Conservation (phyloP, 2,329 filamentous ascomycete genomes). For the Zalaria obscura region DNA sequence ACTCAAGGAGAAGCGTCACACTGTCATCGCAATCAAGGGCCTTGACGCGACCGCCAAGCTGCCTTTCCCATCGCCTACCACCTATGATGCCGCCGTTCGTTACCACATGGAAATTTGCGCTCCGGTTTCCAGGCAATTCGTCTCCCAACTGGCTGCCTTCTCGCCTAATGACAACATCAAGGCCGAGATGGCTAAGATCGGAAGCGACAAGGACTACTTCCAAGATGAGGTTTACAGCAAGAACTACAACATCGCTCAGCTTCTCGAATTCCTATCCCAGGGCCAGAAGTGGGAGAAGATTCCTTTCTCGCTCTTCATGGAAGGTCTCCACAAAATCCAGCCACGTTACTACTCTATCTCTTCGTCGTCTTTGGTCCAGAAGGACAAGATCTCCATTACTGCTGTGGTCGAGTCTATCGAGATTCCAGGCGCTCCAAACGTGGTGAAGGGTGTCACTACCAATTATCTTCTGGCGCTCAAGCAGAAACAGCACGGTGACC, state of each 20-base stretch:
- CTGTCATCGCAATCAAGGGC: constrained; percentile 76
- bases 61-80: constrained; percentile 92
- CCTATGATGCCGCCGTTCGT: constrained; percentile 80
- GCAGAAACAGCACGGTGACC: constrained; percentile 88
- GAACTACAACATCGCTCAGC: constrained; percentile 79
- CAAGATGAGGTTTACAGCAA: constrained; percentile 67
- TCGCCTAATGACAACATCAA: constrained; percentile 74
- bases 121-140: constrained; percentile 89
- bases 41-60: constrained; percentile 94
- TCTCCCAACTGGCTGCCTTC: constrained; percentile 76
- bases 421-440: constrained; percentile 58
- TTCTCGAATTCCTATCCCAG: constrained; percentile 58
- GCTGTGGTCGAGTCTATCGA: constrained; percentile 79
- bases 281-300: constrained; percentile 68
- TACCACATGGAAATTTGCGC: constrained; percentile 97
- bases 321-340: constrained; percentile 87
- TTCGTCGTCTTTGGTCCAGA: constrained; percentile 85
- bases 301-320: constrained; percentile 89
- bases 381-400: constrained; percentile 88
- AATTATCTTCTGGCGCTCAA: constrained; percentile 93
- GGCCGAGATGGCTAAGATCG: constrained; percentile 76
- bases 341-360: constrained; percentile 99
- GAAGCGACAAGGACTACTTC: constrained; percentile 92
- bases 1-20: constrained; percentile 61
- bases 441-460: constrained; percentile 89